Conservation (phyloP, 2,329 filamentous ascomycete genomes). For the Fusarium sp. region DNA sequence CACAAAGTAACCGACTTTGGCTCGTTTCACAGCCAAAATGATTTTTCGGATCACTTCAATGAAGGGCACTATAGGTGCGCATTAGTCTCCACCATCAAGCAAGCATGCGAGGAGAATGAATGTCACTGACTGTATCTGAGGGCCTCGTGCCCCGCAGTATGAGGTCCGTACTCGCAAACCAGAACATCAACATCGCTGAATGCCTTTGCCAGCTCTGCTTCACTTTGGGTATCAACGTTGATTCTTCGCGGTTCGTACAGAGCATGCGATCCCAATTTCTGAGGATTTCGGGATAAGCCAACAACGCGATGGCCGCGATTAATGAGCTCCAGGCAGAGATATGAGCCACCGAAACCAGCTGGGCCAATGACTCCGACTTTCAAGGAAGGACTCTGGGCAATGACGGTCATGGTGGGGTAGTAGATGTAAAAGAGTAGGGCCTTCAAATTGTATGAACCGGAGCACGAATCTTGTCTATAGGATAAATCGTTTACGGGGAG, state of each 20-base stretch:
- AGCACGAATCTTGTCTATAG: too few species aligned
- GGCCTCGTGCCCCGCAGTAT: constrained; percentile 13
- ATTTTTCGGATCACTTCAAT: constrained; percentile 13
- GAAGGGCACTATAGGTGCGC: background rate
- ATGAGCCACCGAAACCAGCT: constrained; percentile 19
- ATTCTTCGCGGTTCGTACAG: background rate
- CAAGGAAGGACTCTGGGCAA: too few species aligned
- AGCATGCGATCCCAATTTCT: constrained; percentile 11
- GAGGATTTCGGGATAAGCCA: constrained; percentile 12
- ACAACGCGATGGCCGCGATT: constrained; percentile 12
- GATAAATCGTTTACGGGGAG: too few species aligned
- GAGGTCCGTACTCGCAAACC: constrained; percentile 18
- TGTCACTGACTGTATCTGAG: constrained; percentile 12
- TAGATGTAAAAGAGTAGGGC: too few species aligned
- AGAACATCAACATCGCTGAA: constrained; percentile 14
- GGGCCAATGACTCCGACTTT: constrained; percentile 20
- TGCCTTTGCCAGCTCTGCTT: background rate
- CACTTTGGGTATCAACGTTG: background rate
- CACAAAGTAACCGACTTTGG: constrained; percentile 22
- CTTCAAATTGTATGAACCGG: too few species aligned
- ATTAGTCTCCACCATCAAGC: too few species aligned
- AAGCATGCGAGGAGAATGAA: too few species aligned
- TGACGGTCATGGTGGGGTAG: too few species aligned
- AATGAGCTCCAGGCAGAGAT: constrained; percentile 21
- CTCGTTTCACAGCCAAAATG: constrained; percentile 9